Base-by-base conservation (phyloP, 495 filamentous ascomycete genomes). In the Filosporella fistucella region DNA sequence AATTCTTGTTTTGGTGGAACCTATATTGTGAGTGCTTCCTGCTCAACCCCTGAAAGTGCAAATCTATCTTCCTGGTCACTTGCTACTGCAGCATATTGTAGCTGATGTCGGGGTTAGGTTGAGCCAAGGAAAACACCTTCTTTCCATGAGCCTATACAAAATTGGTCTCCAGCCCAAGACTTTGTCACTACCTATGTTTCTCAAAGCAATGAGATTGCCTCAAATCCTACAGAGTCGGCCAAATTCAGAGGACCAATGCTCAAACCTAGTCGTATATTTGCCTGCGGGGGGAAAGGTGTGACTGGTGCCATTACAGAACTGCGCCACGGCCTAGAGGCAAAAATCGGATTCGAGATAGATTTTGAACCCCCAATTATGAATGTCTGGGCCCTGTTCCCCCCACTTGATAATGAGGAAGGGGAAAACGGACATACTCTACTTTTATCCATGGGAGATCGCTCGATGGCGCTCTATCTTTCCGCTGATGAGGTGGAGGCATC, bases 161-260 rank as follows among this genome's bases (percentile, higher is more conserved):
- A 90, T 58, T 96, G 90, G 91, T 78, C 88, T 0, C 89, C 93
- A 1, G 74, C 83, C 18, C 75, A 79, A 16, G 89, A 96, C 61
- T 77, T 87, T 26, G 70, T 78, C 17, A 68, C 78, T 4, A 53
- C 60, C 10, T 59, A 45, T 45, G 34, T 35, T 16, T 32, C 53
- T n/a, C 30, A 41, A 9, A 23, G 47, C 21, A 41, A 49, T 38
- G 46, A 45, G 18, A 21, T 18, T 6, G 17, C 21, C 8, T 16
- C n/a, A 29, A 35, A n/a, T 42, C 26, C 47, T 8, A 33, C 47
- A n/a, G 32, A 25, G 21, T 30, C 18, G 1, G 38, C 10, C 8
- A 11, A 26, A 48, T 4, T 39, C 49, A 28, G 28, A 39, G 12
- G 39, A 21, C 13, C 34, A 13, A 17, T 39, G 42, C 51, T 22